Evolutionary conservation across 805 yeast genomes (phyloP).

Genomic region (Myxozyma monticola): DNA sequence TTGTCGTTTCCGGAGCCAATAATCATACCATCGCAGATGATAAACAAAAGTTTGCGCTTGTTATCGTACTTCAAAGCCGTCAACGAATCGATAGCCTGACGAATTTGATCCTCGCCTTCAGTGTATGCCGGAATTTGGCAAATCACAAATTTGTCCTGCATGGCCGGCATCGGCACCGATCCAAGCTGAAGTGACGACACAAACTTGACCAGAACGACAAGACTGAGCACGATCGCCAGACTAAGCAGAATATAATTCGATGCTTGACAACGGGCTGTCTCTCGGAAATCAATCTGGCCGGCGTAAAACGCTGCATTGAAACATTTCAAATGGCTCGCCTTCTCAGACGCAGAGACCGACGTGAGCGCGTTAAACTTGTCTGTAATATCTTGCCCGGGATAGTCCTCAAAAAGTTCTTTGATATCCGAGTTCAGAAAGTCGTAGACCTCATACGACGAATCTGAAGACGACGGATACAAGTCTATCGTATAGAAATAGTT

Average conservation of each 20-base stretch:
- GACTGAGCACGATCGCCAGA: constrained; percentile 42
- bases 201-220: constrained; percentile 44
- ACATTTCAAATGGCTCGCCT: constrained; percentile 39
- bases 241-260: constrained; percentile 44
- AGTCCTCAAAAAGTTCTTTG: constrained; percentile 36
- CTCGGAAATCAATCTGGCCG: constrained; percentile 43
- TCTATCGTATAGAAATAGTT: constrained; percentile 40
- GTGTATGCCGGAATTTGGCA: constrained; percentile 53
- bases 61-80: constrained; percentile 58
- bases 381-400: constrained; percentile 43
- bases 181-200: constrained; percentile 44
- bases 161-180: constrained; percentile 39
- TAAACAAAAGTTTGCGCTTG: constrained; percentile 54
- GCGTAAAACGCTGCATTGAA: constrained; percentile 41
- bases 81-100: constrained; percentile 58
- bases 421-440: constrained; percentile 41
- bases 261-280: constrained; percentile 44
- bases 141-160: constrained; percentile 45
- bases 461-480: constrained; percentile 32
- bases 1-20: constrained; percentile 60
- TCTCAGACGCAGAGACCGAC: constrained; percentile 33
- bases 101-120: constrained; percentile 55
- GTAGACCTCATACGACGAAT: constrained; percentile 35
- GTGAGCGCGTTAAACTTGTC: constrained; percentile 33
- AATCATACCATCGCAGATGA: constrained; percentile 58